Evolutionary conservation across 1,284 basidiomycete species (phyloP).

Genomic region (Singerocomus inundabilis): DNA sequence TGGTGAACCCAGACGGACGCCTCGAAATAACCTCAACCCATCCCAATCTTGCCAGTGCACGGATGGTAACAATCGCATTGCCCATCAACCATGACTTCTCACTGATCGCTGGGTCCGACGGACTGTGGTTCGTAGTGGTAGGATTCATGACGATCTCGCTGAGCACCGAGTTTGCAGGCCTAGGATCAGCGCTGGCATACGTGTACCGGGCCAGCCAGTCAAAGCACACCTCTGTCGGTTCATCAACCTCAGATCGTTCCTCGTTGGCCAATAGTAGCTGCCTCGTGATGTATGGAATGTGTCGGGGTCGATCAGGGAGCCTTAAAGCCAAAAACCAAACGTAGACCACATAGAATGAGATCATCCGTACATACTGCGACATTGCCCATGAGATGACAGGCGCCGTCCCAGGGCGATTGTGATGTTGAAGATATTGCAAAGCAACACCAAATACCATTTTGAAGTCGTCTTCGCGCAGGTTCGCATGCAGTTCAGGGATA

Average conservation of each 20-base stretch:
- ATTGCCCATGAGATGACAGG: conserved; percentile 80
- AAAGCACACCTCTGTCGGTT: conserved; percentile 94
- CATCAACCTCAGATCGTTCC: conserved; percentile 73
- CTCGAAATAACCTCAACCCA: conserved; percentile 91
- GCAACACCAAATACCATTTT: conserved; percentile 95
- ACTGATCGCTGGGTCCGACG: conserved; percentile 41
- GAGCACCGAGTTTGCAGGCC: conserved; percentile 80
- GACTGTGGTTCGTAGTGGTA: conserved; percentile 21
- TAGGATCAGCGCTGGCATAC: conserved; percentile 91
- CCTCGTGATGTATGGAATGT: conserved; percentile 86
- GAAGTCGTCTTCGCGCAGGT: conserved; percentile 92
- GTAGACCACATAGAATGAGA: conserved; percentile 93
- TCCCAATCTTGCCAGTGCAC: conserved; percentile 69
- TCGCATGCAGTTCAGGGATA: conserved; percentile 76
- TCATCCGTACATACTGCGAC: conserved; percentile 91
- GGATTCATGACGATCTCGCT: conserved; percentile 71
- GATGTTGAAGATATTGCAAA: conserved; percentile 91
- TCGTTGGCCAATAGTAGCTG: conserved; percentile 90
- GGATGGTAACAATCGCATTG: conserved; percentile 84
- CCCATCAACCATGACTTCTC: conserved; percentile 89
- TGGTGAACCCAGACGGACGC: conserved; percentile 87
- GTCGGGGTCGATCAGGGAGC: conserved; percentile 79
- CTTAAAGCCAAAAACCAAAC: conserved; percentile 93
- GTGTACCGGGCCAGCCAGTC: conserved; percentile 97
- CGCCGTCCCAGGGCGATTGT: conserved; percentile 68